Percentiles rank a stretch among this genome's conserved stretches.
phyloP scores from a whole-genome alignment of 148 eudicot species.

The Nepenthes mirabilis region DNA sequence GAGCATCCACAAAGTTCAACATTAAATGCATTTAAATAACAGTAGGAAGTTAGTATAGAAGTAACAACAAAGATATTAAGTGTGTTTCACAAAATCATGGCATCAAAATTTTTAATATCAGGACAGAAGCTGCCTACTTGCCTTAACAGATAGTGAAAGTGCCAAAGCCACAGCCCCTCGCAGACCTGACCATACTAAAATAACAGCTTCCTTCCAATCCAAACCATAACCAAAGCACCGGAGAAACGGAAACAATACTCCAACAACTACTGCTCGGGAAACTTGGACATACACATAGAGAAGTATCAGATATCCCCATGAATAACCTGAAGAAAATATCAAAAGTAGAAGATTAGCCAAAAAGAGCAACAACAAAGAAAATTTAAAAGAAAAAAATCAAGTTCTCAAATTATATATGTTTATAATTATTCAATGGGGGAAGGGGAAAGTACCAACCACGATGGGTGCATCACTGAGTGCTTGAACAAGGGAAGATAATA shows the following conservation, averaged over 20 bases:
- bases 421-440: too few species aligned
- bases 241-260: slow-evolving; percentile 58
- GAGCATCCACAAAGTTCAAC: too few species aligned
- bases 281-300: slow-evolving; percentile 68
- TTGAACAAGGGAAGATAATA: too few species aligned
- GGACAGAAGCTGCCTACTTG: slow-evolving; percentile 17
- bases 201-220: slow-evolving; percentile 91
- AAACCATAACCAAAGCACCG: slow-evolving; percentile 80
- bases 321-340: slow-evolving; percentile 29
- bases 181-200: slow-evolving; percentile 82
- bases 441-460: too few species aligned
- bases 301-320: slow-evolving; percentile 87
- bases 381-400: not conserved
- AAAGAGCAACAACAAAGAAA: slow-evolving; percentile 1
- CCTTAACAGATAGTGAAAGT: slow-evolving; percentile 91
- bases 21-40: not conserved
- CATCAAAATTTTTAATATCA: not conserved
- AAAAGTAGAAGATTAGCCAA: not conserved
- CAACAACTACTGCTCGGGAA: slow-evolving; percentile 60
- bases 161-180: slow-evolving; percentile 93
- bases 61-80: not conserved
- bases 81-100: not conserved
- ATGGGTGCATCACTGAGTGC: too few species aligned
- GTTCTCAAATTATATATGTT: too few species aligned
- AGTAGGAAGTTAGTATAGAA: not conserved